These are phyloP conservation scores for Dioszegia hungarica DNA, from an alignment of 768 basidiomycete species.

Conservation along the genomic window DNA sequence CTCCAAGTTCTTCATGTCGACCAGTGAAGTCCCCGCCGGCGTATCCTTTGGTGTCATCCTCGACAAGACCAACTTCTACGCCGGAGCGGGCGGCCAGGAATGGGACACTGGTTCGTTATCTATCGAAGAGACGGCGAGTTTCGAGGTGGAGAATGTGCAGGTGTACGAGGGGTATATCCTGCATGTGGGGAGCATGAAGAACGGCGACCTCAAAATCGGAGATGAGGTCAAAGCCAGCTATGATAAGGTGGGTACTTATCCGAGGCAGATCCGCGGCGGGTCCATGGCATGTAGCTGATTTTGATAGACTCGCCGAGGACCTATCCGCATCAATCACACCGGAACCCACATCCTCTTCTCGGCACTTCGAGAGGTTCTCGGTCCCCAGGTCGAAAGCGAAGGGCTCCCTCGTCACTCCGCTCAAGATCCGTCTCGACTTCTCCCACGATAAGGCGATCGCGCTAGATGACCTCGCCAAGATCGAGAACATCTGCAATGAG, in stretches of 20 bases:
- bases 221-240: conserved; percentile 83
- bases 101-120: conserved; percentile 92
- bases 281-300: too few relatives aligned
- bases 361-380: conserved; percentile 82
- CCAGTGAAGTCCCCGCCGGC: conserved; percentile 62
- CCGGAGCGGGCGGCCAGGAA: conserved; percentile 95
- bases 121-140: conserved; percentile 84
- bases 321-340: conserved; percentile 94
- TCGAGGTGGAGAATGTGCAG: conserved; percentile 89
- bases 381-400: conserved; percentile 98
- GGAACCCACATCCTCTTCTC: conserved; percentile 98
- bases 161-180: conserved; percentile 92
- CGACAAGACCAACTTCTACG: conserved; percentile 92
- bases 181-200: conserved; percentile 84
- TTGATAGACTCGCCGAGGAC: conserved; percentile 76
- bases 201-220: conserved; percentile 72
- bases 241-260: conserved; percentile 51
- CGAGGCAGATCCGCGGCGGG: too few relatives aligned
- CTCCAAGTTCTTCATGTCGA: conserved; percentile 68
- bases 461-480: conserved; percentile 67
- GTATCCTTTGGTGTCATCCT: conserved; percentile 77
- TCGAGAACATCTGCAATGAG: conserved; percentile 75
- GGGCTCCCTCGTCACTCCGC: conserved; percentile 92
- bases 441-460: conserved; percentile 86
- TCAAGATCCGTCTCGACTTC: conserved; percentile 96